These are phyloP conservation scores for Cornus florida DNA, from an alignment of 148 eudicot species.

Conservation along the genomic window DNA sequence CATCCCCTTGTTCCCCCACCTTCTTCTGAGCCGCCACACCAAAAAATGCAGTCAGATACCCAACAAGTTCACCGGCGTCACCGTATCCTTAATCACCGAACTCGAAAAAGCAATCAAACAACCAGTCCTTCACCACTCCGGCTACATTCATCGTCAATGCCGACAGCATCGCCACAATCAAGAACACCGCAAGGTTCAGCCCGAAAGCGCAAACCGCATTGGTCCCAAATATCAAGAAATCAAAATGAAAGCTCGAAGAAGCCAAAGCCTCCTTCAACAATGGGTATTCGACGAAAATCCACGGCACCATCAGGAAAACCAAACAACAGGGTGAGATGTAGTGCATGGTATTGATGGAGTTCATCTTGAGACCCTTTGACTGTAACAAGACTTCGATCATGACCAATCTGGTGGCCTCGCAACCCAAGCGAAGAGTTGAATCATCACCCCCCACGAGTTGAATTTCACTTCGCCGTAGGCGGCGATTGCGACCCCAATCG, in stretches of 20 bases:
- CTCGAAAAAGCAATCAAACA: slow-evolving; percentile 79
- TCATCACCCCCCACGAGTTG: slow-evolving; percentile 59
- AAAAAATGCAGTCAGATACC: slow-evolving; percentile 61
- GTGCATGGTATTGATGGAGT: slow-evolving; percentile 61
- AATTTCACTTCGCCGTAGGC: slow-evolving; percentile 77
- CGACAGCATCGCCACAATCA: slow-evolving; percentile 70
- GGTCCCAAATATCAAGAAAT: slow-evolving; percentile 61
- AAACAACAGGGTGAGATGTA: slow-evolving; percentile 76
- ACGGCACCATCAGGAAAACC: slow-evolving; percentile 56
- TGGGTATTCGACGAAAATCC: slow-evolving; percentile 67
- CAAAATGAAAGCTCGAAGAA: slow-evolving; percentile 50
- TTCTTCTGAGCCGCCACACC: slow-evolving; percentile 70
- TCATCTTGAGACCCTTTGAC: slow-evolving; percentile 58
- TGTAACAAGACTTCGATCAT: slow-evolving; percentile 61
- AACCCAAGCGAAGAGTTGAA: slow-evolving; percentile 65
- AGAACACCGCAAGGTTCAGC: slow-evolving; percentile 66
- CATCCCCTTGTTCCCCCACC: slow-evolving; percentile 36
- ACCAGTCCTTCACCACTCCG: slow-evolving; percentile 80
- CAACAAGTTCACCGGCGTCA: slow-evolving; percentile 56
- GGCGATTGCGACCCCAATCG: slow-evolving; percentile 70
- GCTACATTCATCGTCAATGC: slow-evolving; percentile 87
- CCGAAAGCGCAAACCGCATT: slow-evolving; percentile 72
- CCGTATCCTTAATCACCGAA: slow-evolving; percentile 77
- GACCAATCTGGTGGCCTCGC: slow-evolving; percentile 68
- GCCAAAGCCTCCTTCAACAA: slow-evolving; percentile 35